Conservation (phyloP, 1,139 yeast genomes). For the Pichia sp. region DNA sequence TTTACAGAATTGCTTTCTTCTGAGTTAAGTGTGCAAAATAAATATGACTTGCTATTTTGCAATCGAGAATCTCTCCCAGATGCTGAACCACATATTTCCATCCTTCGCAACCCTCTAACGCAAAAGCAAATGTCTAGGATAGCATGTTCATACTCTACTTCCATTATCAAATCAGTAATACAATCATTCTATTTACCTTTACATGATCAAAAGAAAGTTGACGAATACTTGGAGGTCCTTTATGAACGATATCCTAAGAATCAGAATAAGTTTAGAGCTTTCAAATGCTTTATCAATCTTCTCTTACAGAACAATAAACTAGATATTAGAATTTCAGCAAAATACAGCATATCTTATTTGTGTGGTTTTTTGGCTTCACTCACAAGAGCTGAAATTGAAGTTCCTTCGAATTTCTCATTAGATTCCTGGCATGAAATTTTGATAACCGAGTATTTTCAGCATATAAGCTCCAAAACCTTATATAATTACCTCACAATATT, state of each 20-base stretch:
- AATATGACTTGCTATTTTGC: neutral
- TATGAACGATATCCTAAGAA: neutral
- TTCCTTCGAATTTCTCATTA: neutral
- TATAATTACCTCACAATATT: conserved; percentile 3
- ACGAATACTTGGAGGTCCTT: conserved; percentile 8
- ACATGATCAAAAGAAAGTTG: conserved; percentile 3
- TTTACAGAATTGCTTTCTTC: neutral
- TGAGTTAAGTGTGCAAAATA: neutral
- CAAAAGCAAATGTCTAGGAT: neutral
- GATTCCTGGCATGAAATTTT: conserved; percentile 1
- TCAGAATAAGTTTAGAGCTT: neutral
- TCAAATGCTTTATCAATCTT: conserved; percentile 1
- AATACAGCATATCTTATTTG: neutral
- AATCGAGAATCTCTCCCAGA: neutral
- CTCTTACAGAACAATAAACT: neutral
- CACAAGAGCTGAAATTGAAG: neutral
- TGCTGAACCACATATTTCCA: neutral
- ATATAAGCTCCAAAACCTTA: neutral
- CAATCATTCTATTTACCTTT: conserved; percentile 5
- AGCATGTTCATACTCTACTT: conserved; percentile 1
- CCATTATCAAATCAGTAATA: conserved; percentile 7
- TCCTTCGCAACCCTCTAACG: neutral
- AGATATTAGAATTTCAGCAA: neutral
- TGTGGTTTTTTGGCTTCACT: neutral
- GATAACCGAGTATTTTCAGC: conserved; percentile 1